These are phyloP conservation scores for Triticum urartu DNA, from an alignment of 176 grass and related monocot genomes.

Conservation along the genomic window DNA sequence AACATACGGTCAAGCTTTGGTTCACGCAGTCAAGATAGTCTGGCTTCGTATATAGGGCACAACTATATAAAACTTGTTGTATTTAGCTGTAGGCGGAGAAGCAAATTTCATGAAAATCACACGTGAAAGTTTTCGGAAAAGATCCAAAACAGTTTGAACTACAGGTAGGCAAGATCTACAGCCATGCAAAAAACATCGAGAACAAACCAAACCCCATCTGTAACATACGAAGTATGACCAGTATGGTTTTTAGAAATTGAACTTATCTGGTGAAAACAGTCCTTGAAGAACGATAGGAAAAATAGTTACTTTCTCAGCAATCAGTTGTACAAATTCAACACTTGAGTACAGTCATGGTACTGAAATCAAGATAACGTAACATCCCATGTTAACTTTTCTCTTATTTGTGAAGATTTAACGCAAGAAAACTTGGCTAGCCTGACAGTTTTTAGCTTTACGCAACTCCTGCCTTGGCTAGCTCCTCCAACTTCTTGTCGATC, in stretches of 20 bases:
- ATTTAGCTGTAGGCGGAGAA: neutral
- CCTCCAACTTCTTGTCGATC: constrained; percentile 73
- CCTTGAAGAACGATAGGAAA: neutral
- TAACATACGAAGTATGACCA: neutral
- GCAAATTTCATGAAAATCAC: neutral
- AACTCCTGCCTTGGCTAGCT: constrained; percentile 44
- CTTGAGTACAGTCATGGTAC: neutral
- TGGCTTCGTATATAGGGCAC: neutral
- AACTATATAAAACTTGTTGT: neutral
- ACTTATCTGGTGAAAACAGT: neutral
- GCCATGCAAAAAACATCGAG: neutral
- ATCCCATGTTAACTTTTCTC: neutral
- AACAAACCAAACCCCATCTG: neutral
- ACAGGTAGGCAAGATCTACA: neutral
- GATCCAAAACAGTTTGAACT: neutral
- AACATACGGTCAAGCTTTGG: neutral
- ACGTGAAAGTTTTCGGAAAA: neutral
- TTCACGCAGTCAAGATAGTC: neutral
- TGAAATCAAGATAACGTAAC: constrained; percentile 2
- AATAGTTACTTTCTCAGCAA: neutral
- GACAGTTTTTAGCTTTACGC: constrained; percentile 17
- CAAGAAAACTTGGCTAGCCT: neutral
- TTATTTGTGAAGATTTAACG: constrained; percentile 30
- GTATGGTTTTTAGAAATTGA: neutral
- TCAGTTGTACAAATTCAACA: neutral